phyloP scores from a whole-genome alignment of 2,329 filamentous ascomycete species.

The Cladophialophora immunda region DNA sequence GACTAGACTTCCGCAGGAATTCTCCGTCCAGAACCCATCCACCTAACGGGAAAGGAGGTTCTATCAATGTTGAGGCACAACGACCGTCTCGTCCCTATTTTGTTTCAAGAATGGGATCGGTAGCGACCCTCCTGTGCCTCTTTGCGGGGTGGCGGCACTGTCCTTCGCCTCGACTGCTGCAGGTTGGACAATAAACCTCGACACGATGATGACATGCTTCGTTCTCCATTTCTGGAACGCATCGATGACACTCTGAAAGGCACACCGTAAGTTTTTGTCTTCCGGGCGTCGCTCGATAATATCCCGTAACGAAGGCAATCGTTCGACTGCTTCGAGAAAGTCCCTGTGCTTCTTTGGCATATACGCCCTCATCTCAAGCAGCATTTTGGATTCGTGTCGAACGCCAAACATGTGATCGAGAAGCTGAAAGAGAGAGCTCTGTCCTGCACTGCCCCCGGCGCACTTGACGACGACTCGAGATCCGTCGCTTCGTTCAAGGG shows the following conservation, averaged over 20 bases:
- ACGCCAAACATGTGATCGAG: slow-evolving; percentile 31
- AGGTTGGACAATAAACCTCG: slow-evolving; percentile 27
- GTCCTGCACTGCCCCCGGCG: slow-evolving; percentile 28
- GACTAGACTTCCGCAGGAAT: background rate
- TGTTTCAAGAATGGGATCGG: slow-evolving; percentile 30
- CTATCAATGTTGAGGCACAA: slow-evolving; percentile 2
- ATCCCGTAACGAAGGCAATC: slow-evolving; percentile 23
- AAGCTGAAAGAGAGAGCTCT: slow-evolving; percentile 31
- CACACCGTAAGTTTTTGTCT: slow-evolving; percentile 17
- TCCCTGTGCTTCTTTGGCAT: slow-evolving; percentile 30
- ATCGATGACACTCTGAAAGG: slow-evolving; percentile 45
- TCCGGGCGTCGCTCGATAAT: slow-evolving; percentile 2
- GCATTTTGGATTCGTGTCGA: slow-evolving; percentile 22
- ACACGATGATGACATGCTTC: slow-evolving; percentile 27
- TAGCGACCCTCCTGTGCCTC: slow-evolving; percentile 27
- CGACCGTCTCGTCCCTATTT: slow-evolving; percentile 28
- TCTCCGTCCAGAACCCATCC: no score
- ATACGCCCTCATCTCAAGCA: slow-evolving; percentile 27
- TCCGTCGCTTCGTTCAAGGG: slow-evolving; percentile 13
- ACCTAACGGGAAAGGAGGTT: no score
- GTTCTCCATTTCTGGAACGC: slow-evolving; percentile 21
- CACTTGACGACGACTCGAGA: slow-evolving; percentile 8
- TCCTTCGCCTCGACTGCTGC: slow-evolving; percentile 9
- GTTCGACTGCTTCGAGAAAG: slow-evolving; percentile 24
- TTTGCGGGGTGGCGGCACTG: background rate